A percentile compares a stretch with the other conserved stretches of the same genome.
Conservation (phyloP, 345 rosid genomes). For the Gynandropsis gynandra region DNA sequence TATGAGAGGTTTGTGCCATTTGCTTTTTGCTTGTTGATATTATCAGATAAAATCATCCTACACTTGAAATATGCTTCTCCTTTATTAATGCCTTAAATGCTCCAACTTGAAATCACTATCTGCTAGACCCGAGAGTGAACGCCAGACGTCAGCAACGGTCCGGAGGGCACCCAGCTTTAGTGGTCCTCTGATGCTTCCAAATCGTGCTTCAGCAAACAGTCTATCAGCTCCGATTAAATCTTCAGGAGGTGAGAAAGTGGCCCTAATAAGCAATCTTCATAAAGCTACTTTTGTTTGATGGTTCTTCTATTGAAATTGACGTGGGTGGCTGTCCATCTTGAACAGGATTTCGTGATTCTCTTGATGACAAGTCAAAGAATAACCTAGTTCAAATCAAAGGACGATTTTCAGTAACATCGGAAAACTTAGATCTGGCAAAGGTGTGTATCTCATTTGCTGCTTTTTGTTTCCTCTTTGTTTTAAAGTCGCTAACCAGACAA, state of each 20-base stretch:
- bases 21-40: conserved; percentile 13
- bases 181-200: conserved; percentile 95
- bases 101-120: conserved; percentile 17
- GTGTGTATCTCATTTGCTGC: conserved; percentile 33
- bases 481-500: conserved; percentile 33
- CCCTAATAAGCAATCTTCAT: background rate
- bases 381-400: conserved; percentile 95
- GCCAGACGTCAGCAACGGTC: conserved; percentile 36
- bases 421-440: conserved; percentile 88
- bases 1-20: conserved; percentile 52
- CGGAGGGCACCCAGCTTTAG: conserved; percentile 87
- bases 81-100: background rate
- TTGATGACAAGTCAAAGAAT: conserved; percentile 89
- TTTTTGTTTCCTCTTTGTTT: conserved; percentile 12
- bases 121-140: conserved; percentile 66
- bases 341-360: conserved; percentile 76
- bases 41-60: conserved; percentile 3
- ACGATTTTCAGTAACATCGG: conserved; percentile 96
- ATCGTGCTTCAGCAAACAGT: conserved; percentile 95
- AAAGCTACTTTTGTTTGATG: background rate
- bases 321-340: conserved; percentile 12
- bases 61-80: conserved; percentile 11
- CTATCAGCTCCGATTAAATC: conserved; percentile 96
- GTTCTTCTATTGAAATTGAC: conserved; percentile 6
- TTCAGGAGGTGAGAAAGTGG: conserved; percentile 60